A percentile compares a stretch with the other conserved stretches of the same genome.
These are phyloP conservation scores for Rhynchosporium graminicola DNA, from an alignment of 2,329 filamentous ascomycete species.

Conservation along the genomic window DNA sequence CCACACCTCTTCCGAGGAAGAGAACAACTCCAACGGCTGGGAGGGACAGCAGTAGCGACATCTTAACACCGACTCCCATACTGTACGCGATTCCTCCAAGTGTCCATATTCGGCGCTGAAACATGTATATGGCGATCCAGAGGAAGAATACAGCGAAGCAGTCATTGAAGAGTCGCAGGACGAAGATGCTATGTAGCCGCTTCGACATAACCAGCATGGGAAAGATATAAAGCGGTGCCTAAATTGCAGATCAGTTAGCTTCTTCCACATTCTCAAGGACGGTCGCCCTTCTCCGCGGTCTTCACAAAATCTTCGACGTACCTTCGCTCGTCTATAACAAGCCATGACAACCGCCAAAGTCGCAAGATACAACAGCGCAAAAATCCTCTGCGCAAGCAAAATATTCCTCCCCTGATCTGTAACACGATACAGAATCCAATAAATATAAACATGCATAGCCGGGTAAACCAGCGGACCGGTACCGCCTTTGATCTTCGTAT, in stretches of 20 bases:
- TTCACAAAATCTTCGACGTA: conserved; percentile 39
- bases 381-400: conserved; percentile 77
- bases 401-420: conserved; percentile 79
- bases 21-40: conserved; percentile 79
- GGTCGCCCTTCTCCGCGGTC: background rate
- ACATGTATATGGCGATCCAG: conserved; percentile 76
- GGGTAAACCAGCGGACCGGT: conserved; percentile 96
- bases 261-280: background rate
- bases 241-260: conserved; percentile 19
- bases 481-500: conserved; percentile 78
- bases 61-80: conserved; percentile 87
- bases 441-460: conserved; percentile 90
- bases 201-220: conserved; percentile 87
- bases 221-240: conserved; percentile 85
- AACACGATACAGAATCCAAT: conserved; percentile 74
- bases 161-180: conserved; percentile 95
- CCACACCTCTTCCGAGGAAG: conserved; percentile 70
- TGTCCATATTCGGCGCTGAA: conserved; percentile 75
- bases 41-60: conserved; percentile 81
- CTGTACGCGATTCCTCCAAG: conserved; percentile 73
- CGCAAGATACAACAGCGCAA: conserved; percentile 75
- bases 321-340: conserved; percentile 76
- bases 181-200: conserved; percentile 87
- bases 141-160: conserved; percentile 83
- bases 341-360: conserved; percentile 76